phyloP scores from a whole-genome alignment of 2,329 filamentous ascomycete genomes.

The Aspergillus intermedius region DNA sequence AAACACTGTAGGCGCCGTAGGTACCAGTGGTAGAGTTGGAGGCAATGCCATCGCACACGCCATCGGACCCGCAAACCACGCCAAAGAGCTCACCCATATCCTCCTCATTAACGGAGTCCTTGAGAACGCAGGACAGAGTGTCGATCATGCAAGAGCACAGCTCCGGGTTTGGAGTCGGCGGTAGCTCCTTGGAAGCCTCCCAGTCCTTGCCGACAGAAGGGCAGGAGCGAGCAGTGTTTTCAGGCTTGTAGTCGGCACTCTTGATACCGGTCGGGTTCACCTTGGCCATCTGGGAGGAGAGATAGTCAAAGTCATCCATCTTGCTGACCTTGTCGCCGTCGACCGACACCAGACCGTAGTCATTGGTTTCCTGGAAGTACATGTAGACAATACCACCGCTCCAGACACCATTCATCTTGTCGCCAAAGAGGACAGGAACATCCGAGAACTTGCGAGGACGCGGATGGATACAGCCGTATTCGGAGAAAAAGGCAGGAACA shows the following conservation, averaged over 20 bases:
- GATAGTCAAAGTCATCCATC: constrained; percentile 66
- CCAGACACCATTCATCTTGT: constrained; percentile 78
- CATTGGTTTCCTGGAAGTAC: constrained; percentile 88
- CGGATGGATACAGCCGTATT: constrained; percentile 87
- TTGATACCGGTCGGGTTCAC: constrained; percentile 61
- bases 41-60: constrained; percentile 35
- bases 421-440: constrained; percentile 70
- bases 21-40: constrained; percentile 34
- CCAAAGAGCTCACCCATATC: constrained; percentile 64
- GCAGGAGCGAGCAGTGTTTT: constrained; percentile 65
- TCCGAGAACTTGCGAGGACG: constrained; percentile 76
- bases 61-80: constrained; percentile 35
- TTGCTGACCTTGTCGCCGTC: constrained; percentile 57
- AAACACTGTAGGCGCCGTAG: constrained; percentile 47
- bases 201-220: constrained; percentile 60
- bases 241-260: constrained; percentile 63
- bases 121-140: constrained; percentile 64
- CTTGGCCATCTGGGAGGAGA: constrained; percentile 63
- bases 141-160: constrained; percentile 84
- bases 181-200: constrained; percentile 63
- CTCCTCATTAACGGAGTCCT: constrained; percentile 50
- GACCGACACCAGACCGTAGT: constrained; percentile 66
- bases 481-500: constrained; percentile 94
- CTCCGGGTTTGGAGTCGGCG: constrained; percentile 69
- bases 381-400: constrained; percentile 98